These are phyloP conservation scores for Sugiyamaella novakii DNA, from an alignment of 1,139 yeast species.

Conservation along the genomic window DNA sequence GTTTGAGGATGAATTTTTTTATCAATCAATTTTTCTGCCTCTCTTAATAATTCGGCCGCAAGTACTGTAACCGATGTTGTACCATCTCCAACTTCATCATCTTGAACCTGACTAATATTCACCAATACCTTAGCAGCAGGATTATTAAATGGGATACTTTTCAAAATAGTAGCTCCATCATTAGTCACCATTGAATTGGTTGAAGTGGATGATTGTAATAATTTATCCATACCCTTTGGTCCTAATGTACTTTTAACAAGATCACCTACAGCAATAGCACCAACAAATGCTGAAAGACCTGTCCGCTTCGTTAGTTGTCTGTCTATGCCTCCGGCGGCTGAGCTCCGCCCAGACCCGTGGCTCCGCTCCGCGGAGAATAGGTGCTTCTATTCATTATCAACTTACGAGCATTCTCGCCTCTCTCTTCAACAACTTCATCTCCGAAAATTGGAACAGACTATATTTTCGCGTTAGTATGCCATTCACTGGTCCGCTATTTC, in stretches of 20 bases:
- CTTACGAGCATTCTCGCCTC: constrained; percentile 92
- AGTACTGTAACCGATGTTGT: constrained; percentile 97
- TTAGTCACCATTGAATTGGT: constrained; percentile 82
- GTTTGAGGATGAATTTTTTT: constrained; percentile 97
- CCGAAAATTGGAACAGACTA: constrained; percentile 90
- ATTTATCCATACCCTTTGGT: constrained; percentile 98
- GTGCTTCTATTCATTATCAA: constrained; percentile 8
- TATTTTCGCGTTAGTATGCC: constrained; percentile 8
- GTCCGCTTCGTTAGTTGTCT: constrained; percentile 13
- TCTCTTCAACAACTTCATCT: constrained; percentile 95
- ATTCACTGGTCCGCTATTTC: background rate
- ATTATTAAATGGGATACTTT: constrained; percentile 91
- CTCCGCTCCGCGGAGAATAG: background rate
- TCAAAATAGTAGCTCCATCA: constrained; percentile 97
- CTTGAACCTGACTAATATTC: constrained; percentile 95
- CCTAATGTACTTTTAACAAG: constrained; percentile 94
- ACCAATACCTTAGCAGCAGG: constrained; percentile 98
- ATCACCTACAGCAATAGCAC: constrained; percentile 99
- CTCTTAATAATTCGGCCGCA: constrained; percentile 87
- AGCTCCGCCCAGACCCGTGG: background rate
- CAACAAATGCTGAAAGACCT: constrained; percentile 86
- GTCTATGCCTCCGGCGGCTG: too few species aligned
- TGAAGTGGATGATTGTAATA: constrained; percentile 83
- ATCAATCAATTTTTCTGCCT: constrained; percentile 91
- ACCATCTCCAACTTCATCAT: constrained; percentile 98